phyloP scores from a whole-genome alignment of 2,329 filamentous ascomycete species.

The Ophiocordyceps australis region DNA sequence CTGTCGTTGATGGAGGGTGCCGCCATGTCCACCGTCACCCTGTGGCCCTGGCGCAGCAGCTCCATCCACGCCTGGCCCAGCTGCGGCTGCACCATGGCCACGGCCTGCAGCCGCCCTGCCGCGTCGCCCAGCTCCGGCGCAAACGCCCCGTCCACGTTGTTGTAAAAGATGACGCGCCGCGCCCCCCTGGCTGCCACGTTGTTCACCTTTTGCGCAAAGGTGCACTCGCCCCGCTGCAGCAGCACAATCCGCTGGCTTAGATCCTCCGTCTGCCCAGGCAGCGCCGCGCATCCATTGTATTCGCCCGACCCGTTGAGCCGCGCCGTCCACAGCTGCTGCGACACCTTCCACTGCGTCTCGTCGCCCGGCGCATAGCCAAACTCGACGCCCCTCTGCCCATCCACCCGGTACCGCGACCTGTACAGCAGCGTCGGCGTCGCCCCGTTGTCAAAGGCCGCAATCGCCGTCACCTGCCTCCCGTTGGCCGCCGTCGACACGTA shows the following conservation, averaged over 20 bases:
- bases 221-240: too few relatives aligned
- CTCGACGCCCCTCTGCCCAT: too few relatives aligned
- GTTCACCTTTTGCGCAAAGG: too few relatives aligned
- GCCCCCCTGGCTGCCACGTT: too few relatives aligned
- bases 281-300: too few relatives aligned
- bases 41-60: constrained; percentile 20
- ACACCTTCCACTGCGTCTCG: too few relatives aligned
- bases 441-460: constrained; percentile 31
- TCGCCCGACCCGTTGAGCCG: too few relatives aligned
- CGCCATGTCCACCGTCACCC: constrained; percentile 23
- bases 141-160: not conserved
- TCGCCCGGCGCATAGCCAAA: too few relatives aligned
- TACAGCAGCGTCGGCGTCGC: not conserved
- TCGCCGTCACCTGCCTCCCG: constrained; percentile 24
- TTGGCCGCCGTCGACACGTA: constrained; percentile 27
- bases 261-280: too few relatives aligned
- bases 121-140: not conserved
- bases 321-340: too few relatives aligned
- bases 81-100: constrained; percentile 18
- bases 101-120: not conserved
- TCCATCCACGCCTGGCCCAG: constrained; percentile 24
- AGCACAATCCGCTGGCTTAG: too few relatives aligned
- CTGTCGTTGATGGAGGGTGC: constrained; percentile 14
- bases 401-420: not conserved
- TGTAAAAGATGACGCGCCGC: too few relatives aligned